These are phyloP conservation scores for Terfezia claveryi DNA, from an alignment of 495 filamentous ascomycete species.

Conservation along the genomic window DNA sequence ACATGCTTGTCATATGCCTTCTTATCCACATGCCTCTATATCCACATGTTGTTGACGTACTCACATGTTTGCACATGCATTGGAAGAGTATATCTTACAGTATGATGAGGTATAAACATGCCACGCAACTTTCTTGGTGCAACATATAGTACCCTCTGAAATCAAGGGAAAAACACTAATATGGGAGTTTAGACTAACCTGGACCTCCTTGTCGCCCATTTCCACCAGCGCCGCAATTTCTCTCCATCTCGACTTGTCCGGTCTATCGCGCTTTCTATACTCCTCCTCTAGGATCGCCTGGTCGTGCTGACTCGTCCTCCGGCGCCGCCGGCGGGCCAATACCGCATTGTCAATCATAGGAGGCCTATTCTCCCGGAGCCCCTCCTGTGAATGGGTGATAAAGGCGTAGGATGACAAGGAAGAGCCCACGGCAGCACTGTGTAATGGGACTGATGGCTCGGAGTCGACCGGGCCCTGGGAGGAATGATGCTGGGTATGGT, in stretches of 20 bases:
- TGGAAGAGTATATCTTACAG: too few species aligned
- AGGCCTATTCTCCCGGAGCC: constrained; percentile 37
- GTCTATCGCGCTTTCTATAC: constrained; percentile 68
- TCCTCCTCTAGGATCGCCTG: constrained; percentile 77
- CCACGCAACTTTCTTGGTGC: too few species aligned
- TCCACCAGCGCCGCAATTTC: constrained; percentile 67
- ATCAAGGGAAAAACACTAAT: too few species aligned
- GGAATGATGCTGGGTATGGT: too few species aligned
- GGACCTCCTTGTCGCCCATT: constrained; percentile 91
- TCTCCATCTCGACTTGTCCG: constrained; percentile 70
- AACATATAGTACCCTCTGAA: too few species aligned
- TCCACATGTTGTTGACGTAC: too few species aligned
- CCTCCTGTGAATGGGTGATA: constrained; percentile 45
- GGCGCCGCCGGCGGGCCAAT: constrained; percentile 43
- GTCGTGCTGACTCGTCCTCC: constrained; percentile 50
- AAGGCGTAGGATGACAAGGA: constrained; percentile 31
- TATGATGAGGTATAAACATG: too few species aligned
- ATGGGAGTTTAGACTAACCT: constrained; percentile 35
- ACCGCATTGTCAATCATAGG: constrained; percentile 46
- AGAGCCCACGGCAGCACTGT: background rate
- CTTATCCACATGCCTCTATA: too few species aligned
- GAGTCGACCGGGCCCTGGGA: too few species aligned
- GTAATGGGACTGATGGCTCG: too few species aligned
- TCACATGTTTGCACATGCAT: too few species aligned
- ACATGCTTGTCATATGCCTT: too few species aligned